phyloP scores from a whole-genome alignment of 495 filamentous ascomycete species.

The Penicillium coffeae region DNA sequence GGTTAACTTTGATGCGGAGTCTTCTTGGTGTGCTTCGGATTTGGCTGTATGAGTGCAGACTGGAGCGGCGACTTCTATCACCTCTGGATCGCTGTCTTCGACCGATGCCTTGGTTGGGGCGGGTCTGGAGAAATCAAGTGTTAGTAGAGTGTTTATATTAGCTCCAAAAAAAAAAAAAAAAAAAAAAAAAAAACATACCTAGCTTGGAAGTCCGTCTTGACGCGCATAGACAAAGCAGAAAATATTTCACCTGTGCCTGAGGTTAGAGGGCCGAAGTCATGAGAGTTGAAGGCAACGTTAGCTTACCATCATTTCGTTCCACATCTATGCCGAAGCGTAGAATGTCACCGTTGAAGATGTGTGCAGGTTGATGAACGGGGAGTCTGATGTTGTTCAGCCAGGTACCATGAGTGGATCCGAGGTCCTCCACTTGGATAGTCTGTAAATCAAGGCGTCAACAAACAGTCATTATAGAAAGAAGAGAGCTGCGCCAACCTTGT shows the following conservation, averaged over 20 bases:
- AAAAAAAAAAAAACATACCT: no score
- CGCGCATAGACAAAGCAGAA: background rate
- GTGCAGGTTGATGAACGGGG: conserved; percentile 25
- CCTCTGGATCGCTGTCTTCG: no score
- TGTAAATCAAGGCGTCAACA: conserved; percentile 21
- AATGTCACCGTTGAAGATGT: conserved; percentile 41
- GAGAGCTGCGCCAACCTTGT: conserved; percentile 33
- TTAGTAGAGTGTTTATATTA: no score
- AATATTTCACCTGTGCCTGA: background rate
- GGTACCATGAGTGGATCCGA: conserved; percentile 57
- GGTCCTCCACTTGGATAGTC: conserved; percentile 45
- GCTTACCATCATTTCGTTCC: conserved; percentile 46
- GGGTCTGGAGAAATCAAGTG: no score
- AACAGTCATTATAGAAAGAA: background rate
- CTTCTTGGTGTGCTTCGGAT: no score
- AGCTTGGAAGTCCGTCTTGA: background rate
- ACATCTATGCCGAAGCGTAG: conserved; percentile 55
- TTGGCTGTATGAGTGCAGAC: no score
- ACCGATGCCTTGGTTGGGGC: no score
- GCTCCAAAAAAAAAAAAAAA: no score
- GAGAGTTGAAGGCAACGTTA: background rate
- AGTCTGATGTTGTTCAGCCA: conserved; percentile 46
- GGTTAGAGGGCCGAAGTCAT: background rate
- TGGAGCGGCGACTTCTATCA: no score
- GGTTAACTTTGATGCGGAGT: no score